Percentiles rank a stretch among this genome's conserved stretches.
These are phyloP conservation scores for Fusarium sublunatum DNA, from an alignment of 2,329 filamentous ascomycete species.

Conservation along the genomic window DNA sequence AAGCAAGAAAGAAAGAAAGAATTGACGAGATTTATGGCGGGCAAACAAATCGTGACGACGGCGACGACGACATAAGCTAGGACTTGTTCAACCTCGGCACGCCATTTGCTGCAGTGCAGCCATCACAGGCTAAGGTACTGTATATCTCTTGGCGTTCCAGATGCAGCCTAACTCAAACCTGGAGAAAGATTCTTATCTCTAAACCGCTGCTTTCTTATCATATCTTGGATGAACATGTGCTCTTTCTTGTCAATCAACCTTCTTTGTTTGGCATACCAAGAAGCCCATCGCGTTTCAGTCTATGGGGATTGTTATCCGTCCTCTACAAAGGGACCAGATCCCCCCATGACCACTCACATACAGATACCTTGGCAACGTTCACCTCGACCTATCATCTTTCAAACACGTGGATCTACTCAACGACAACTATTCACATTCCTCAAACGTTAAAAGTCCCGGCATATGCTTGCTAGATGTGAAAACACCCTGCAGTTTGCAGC, in stretches of 20 bases:
- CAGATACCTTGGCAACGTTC: background rate
- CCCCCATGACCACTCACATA: slow-evolving; percentile 13
- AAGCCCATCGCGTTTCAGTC: slow-evolving; percentile 13
- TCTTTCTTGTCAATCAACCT: background rate
- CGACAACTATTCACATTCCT: slow-evolving; percentile 21
- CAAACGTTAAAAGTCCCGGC: slow-evolving; percentile 7
- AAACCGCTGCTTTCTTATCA: slow-evolving; percentile 18
- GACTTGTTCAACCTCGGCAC: slow-evolving; percentile 7
- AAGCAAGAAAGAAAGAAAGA: background rate
- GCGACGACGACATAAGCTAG: slow-evolving; percentile 1
- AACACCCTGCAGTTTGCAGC: slow-evolving; percentile 4
- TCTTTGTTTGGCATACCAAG: slow-evolving; percentile 29
- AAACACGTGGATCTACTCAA: slow-evolving; percentile 40
- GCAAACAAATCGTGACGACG: slow-evolving; percentile 11
- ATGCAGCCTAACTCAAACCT: slow-evolving; percentile 26
- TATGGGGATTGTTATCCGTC: no score
- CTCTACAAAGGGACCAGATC: slow-evolving; percentile 1
- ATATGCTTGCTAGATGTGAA: background rate
- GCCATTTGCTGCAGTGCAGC: background rate
- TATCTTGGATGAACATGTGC: slow-evolving; percentile 14
- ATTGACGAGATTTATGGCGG: background rate
- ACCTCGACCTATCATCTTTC: slow-evolving; percentile 17
- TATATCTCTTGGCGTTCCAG: slow-evolving; percentile 27
- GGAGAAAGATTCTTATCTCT: slow-evolving; percentile 29
- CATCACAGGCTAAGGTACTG: background rate